phyloP scores from a whole-genome alignment of 345 rosid genomes.

The Sonneratia caseolaris region DNA sequence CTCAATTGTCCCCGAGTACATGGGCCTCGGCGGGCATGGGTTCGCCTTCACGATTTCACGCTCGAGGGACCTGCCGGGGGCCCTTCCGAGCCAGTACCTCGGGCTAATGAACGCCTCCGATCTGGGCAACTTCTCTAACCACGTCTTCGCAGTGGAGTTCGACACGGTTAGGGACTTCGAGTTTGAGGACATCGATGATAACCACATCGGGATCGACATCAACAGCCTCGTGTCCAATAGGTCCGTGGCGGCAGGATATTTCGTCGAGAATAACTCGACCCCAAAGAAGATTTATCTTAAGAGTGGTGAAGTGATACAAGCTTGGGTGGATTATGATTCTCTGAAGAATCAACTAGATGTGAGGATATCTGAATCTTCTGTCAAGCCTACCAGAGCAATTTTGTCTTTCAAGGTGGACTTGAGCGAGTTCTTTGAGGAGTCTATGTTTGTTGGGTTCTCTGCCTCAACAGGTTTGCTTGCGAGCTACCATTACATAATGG shows the following conservation, averaged over 20 bases:
- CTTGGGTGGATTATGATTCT: slow-evolving; percentile 88
- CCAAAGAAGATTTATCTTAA: slow-evolving; percentile 30
- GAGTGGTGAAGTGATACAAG: slow-evolving; percentile 46
- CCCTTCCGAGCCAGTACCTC: slow-evolving; percentile 60
- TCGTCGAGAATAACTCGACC: slow-evolving; percentile 25
- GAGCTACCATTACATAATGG: slow-evolving; percentile 67
- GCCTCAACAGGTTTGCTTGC: slow-evolving; percentile 77
- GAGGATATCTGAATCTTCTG: slow-evolving; percentile 51
- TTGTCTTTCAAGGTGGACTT: slow-evolving; percentile 59
- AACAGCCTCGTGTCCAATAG: slow-evolving; percentile 43
- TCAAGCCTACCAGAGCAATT: slow-evolving; percentile 47
- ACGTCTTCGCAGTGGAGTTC: slow-evolving; percentile 74
- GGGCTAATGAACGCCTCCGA: slow-evolving; percentile 52
- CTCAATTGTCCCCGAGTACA: slow-evolving; percentile 55
- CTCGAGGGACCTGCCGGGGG: slow-evolving; percentile 30
- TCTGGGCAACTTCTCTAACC: slow-evolving; percentile 39
- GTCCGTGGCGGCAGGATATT: slow-evolving; percentile 52
- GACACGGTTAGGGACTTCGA: slow-evolving; percentile 70
- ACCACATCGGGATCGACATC: slow-evolving; percentile 78
- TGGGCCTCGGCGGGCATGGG: slow-evolving; percentile 74
- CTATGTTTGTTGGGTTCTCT: slow-evolving; percentile 83
- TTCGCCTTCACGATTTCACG: slow-evolving; percentile 61
- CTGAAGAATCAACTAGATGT: slow-evolving; percentile 41
- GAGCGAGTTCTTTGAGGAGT: slow-evolving; percentile 37
- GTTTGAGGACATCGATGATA: slow-evolving; percentile 57